Evolutionary conservation across 345 rosid genomes (phyloP).

Genomic region (Corchorus olitorius): DNA sequence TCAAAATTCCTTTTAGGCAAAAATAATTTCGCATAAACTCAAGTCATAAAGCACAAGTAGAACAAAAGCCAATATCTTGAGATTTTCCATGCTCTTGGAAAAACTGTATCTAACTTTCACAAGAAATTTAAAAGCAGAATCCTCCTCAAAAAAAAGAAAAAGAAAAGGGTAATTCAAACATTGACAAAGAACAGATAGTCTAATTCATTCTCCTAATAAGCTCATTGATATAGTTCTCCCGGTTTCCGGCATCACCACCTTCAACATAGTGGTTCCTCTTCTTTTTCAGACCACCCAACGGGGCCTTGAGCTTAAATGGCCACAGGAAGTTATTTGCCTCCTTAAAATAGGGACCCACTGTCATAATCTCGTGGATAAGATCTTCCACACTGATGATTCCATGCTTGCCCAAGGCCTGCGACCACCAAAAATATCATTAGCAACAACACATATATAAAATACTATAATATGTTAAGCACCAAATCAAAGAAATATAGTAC

Average conservation of each 20-base stretch:
- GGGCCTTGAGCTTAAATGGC: slow-evolving; percentile 84
- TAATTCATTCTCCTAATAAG: slow-evolving; percentile 86
- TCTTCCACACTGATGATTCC: slow-evolving; percentile 78
- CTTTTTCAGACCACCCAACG: slow-evolving; percentile 77
- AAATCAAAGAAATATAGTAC: neutral
- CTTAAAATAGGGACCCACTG: slow-evolving; percentile 83
- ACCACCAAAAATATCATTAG: neutral
- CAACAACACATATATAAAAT: neutral
- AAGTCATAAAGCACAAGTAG: too few species aligned
- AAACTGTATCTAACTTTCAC: too few species aligned
- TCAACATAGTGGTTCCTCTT: slow-evolving; percentile 87
- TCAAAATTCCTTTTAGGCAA: too few species aligned
- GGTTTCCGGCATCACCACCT: slow-evolving; percentile 89
- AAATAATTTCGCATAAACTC: too few species aligned
- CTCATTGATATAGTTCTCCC: slow-evolving; percentile 73
- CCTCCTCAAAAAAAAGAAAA: too few species aligned
- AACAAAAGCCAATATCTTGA: too few species aligned
- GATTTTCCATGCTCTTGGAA: too few species aligned
- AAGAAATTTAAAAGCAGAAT: too few species aligned
- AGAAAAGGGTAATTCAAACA: too few species aligned
- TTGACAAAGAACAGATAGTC: neutral
- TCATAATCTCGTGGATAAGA: slow-evolving; percentile 84
- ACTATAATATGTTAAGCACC: neutral
- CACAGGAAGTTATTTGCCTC: slow-evolving; percentile 87
- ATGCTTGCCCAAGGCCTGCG: slow-evolving; percentile 61